Conservation (phyloP, 768 basidiomycete species). For the Kwoniella sp. region DNA sequence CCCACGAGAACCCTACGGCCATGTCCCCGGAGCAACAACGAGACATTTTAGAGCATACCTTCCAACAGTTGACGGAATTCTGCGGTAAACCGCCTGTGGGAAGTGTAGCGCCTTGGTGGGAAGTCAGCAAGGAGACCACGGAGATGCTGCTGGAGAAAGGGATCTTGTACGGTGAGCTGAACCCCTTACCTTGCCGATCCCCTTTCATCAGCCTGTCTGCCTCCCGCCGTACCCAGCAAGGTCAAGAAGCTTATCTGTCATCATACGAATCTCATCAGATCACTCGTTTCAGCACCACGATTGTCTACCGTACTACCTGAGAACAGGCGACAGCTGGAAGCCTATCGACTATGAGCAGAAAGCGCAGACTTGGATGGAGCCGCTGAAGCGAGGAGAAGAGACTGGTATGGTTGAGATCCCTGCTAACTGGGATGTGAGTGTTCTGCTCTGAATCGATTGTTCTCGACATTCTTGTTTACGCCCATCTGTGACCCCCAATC, state of each 20-base stretch:
- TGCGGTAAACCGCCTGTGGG: constrained; percentile 58
- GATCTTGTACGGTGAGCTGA: constrained; percentile 67
- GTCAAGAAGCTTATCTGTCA: neutral
- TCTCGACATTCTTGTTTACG: too few species aligned
- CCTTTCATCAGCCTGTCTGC: neutral
- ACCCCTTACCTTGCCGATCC: neutral
- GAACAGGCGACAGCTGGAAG: constrained; percentile 71
- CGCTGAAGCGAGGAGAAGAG: constrained; percentile 66
- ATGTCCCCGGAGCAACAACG: constrained; percentile 70
- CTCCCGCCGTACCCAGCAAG: neutral
- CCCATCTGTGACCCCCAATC: too few species aligned
- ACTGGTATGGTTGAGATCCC: constrained; percentile 70
- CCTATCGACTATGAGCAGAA: constrained; percentile 68
- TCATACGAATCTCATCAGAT: constrained; percentile 10
- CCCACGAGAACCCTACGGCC: constrained; percentile 70
- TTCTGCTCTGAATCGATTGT: neutral
- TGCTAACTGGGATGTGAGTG: constrained; percentile 66
- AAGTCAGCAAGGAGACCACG: constrained; percentile 69
- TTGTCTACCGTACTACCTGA: constrained; percentile 69
- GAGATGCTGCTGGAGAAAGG: constrained; percentile 70
- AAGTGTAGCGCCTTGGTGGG: constrained; percentile 76
- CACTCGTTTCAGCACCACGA: constrained; percentile 65
- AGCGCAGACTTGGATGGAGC: constrained; percentile 76
- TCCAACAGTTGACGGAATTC: constrained; percentile 68
- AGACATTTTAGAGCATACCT: constrained; percentile 70